These are phyloP conservation scores for Baorangia bicolor DNA, from an alignment of 768 basidiomycete species.

Conservation along the genomic window DNA sequence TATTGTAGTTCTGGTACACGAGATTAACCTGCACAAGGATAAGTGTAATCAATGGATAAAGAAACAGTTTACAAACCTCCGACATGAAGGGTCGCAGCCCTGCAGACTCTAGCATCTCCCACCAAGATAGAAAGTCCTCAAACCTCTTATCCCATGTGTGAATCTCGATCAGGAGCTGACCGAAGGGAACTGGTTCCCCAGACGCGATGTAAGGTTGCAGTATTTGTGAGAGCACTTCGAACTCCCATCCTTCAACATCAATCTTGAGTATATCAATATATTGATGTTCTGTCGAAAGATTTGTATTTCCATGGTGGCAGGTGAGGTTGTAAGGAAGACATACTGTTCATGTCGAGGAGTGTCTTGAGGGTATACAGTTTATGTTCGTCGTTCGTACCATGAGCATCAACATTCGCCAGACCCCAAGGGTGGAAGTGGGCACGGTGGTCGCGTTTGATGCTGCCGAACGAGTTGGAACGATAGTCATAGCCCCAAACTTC, in stretches of 20 bases:
- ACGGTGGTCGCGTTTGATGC: constrained; percentile 35
- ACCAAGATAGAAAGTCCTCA: constrained; percentile 42
- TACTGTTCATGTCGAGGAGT: constrained; percentile 45
- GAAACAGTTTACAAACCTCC: constrained; percentile 29
- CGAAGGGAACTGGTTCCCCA: constrained; percentile 43
- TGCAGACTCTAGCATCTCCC: constrained; percentile 45
- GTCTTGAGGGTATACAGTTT: constrained; percentile 46
- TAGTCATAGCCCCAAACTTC: constrained; percentile 64
- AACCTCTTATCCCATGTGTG: constrained; percentile 39
- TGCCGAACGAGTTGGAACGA: constrained; percentile 34
- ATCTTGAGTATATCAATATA: constrained; percentile 44
- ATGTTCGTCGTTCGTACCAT: constrained; percentile 30
- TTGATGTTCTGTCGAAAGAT: constrained; percentile 29
- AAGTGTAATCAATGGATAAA: neutral
- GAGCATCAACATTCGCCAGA: constrained; percentile 39
- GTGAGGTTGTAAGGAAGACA: constrained; percentile 4
- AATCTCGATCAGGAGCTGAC: constrained; percentile 48
- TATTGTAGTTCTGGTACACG: constrained; percentile 59
- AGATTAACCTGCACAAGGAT: constrained; percentile 47
- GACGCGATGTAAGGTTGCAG: constrained; percentile 37
- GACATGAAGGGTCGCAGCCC: constrained; percentile 49
- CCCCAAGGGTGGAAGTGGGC: constrained; percentile 45
- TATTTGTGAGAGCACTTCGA: constrained; percentile 41
- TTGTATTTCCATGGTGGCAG: neutral
- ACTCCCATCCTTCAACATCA: constrained; percentile 51